Conservation (phyloP, 306 rosid species). For the Lathyrus aphaca region DNA sequence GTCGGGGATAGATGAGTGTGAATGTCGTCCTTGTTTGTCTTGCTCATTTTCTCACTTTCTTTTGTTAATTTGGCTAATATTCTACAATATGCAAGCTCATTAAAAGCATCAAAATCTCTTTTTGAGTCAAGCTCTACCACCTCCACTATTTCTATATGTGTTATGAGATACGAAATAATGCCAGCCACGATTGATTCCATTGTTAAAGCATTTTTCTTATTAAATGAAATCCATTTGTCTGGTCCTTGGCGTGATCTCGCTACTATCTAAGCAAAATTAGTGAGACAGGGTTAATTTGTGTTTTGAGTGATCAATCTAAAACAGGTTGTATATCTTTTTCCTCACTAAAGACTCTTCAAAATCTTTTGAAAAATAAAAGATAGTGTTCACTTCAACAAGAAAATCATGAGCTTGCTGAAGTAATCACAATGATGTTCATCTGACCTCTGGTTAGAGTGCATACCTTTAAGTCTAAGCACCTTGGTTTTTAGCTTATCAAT, state of each 20-base stretch:
- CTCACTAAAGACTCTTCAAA: too few species aligned
- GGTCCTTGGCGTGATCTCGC: neutral
- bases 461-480: too few species aligned
- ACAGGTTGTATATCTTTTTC: too few species aligned
- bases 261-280: neutral
- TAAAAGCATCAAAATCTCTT: slow-evolving; percentile 41
- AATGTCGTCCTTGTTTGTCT: slow-evolving; percentile 42
- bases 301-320: too few species aligned
- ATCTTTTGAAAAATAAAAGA: too few species aligned
- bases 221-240: neutral
- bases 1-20: slow-evolving; percentile 51
- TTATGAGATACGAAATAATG: slow-evolving; percentile 28
- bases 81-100: slow-evolving; percentile 44
- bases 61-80: slow-evolving; percentile 40
- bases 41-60: slow-evolving; percentile 30
- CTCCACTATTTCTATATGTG: slow-evolving; percentile 21
- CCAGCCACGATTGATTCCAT: slow-evolving; percentile 21
- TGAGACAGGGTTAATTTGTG: neutral
- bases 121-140: slow-evolving; percentile 21
- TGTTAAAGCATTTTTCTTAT: neutral
- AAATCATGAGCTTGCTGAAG: too few species aligned
- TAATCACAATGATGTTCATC: too few species aligned
- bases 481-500: too few species aligned
- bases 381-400: too few species aligned
- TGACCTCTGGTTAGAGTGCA: too few species aligned